Evolutionary conservation across 2,329 filamentous ascomycete genomes (phyloP), one percentile per base, ranked within the genome.

Genomic region (Sarocladiaceae sp.): DNA sequence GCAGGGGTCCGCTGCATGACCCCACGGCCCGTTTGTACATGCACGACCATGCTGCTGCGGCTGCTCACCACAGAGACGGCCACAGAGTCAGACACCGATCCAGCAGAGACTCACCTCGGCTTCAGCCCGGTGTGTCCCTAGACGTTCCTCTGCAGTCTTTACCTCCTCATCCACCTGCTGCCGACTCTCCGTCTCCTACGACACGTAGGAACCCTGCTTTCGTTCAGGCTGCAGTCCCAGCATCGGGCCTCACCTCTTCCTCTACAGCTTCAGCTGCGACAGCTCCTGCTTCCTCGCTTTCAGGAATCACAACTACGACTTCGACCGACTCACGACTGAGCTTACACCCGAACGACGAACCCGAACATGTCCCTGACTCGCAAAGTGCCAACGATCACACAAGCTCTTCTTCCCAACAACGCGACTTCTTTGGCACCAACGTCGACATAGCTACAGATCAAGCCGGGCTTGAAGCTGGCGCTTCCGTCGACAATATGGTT

Each of bases 401-500:
- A 53, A 54, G 55, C 52, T 53, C 46, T 26, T 55, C 56, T 40
- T 49, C 51, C 49, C 46, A 47, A 46, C 22, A 22, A 20, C 44
- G 5, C 18, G n/a, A n/a, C 18, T 22, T 33, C 15, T 28, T 33
- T 12, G 4, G 4, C 12, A 33, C 18, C 26, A 20, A 20, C 26
- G 28, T 22, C 25, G 17, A 33, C n/a, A 33, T 17, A 8, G 11
- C 15, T 12, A 7, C 22, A 31, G 17, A 22, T 17, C 12, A 8
- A 3, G 11, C 44, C 8, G 44, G 33, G 26, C 26, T 48, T 15
- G 28, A 11, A 4, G 6, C 44, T 22, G 44, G 44, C n/a, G 25
- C 44, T 22, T 51, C 28, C 51, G 54, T 49, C 53, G 52, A 56
- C 60, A 60, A 61, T 52, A 71, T 70, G 67, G 61, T 66, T 46